Base-by-base conservation (phyloP, 2,329 filamentous ascomycete genomes). In the Penicillium italicum region DNA sequence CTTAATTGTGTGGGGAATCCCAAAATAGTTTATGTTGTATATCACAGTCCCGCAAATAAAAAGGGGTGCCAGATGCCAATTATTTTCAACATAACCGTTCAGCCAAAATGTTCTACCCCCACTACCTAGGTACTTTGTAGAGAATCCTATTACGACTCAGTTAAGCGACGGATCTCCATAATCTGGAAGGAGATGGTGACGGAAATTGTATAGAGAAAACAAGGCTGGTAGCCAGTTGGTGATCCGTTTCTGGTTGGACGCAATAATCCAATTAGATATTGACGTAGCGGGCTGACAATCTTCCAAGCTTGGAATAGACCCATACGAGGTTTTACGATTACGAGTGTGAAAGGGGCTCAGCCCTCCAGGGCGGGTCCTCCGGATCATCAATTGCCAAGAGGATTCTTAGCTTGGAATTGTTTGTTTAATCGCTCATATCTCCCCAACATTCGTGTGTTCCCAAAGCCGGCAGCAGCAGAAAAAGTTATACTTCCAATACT, bases 271-370 rank as follows among this genome's bases (percentile, higher is more conserved):
- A 22, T 22, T 31, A 45, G 38, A n/a, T 30, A 34, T 51, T 45
- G 22, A 18, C 22, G 10, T 36, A 11, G n/a, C 16, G 16, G 31
- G 30, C 40, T 28, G 24, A 22, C 40, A 18, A n/a, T n/a, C n/a
- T 44, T 42, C 22, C 22, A n/a, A 28, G 40, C 9, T 28, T 31
- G 42, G 28, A 45, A 31, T 9, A n/a, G 37, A 22, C 34, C 46
- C 46, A 48, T 38, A 34, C 8, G 2, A 34, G 20, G 37, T 6
- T 10, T 11, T 41, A 34, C 37, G 48, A 51, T 51, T 34, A 51
- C 30, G 49, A 36, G 40, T 36, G 49, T n/a, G 28, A 51, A 45
- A 20, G 49, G 49, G 40, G 49, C 47, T 50, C 31, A 51, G 30
- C 30, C 38, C n/a, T 51, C 5, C 14, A 50, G 4, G 47, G 44